Base-by-base conservation (phyloP, 768 basidiomycete species). In the Hebeloma cylindrosporum region DNA sequence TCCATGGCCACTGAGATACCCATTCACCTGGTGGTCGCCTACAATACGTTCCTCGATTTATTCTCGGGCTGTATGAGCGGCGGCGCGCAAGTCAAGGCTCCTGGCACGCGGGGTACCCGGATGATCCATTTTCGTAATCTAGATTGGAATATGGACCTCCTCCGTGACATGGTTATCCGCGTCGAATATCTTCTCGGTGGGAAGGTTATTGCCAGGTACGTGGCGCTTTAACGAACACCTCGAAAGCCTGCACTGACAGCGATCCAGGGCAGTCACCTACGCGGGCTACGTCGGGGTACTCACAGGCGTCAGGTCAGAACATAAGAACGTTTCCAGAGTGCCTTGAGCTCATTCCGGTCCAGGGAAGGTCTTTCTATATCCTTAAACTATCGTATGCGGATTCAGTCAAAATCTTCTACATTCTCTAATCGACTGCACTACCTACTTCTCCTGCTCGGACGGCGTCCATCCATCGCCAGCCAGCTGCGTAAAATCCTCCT, bases 21-120 rank as follows among this genome's bases (percentile, higher is more conserved):
- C 4, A 26, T 65, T 8, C 60, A 67, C 46, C 51, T 68, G 7
- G 63, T 66, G 2, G 64, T 71, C 5, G 70, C 68, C 16, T 68
- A 61, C 45, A 70, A 69, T 52, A 69, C 68, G 2, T 68, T 71
- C 33, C 48, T 71, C 40, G 69, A 71, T 44, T 30, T 68, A 4
- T 64, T 71, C 46, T 64, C 62, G 18, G 70, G 67, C 2, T 71
- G 70, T 52, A 60, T 63, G 25, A 70, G 70, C 47, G 68, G 68
- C 1, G 68, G 67, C 9, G 64, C 58, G 9, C 51, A 48, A 28
- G 61, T 61, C 5, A 40, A 17, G 2, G 59, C 58, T 39, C 56
- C 57, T 4, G 57, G 44, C n/a, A 42, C 47, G 5, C 40, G 28
- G 25, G 48, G 36, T 7, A 45, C 39, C 14, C 56, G 57, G 27